Conservation (phyloP, 208 protist genomes). For the Acanthamoeba sp. region DNA sequence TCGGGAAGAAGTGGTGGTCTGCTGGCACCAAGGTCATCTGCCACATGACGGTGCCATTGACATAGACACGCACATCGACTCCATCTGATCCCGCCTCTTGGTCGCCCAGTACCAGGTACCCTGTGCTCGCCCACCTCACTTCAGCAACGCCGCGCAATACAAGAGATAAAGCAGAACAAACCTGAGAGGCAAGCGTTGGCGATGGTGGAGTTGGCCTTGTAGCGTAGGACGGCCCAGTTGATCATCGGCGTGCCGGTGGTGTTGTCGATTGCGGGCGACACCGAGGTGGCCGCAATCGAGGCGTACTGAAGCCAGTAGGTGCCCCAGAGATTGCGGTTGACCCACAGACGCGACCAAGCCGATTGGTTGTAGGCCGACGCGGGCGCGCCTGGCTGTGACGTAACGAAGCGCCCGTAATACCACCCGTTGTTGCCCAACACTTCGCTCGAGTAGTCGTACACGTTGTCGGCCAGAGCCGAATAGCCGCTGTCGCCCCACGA, state of each 20-base stretch:
- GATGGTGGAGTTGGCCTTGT: not conserved
- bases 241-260: not conserved
- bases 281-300: not conserved
- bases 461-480: not conserved
- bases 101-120: not conserved
- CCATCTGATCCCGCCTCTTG: not conserved
- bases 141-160: not conserved
- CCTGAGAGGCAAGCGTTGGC: not conserved
- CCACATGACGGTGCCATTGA: not conserved
- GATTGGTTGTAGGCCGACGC: not conserved
- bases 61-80: not conserved
- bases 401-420: not conserved
- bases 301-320: not conserved
- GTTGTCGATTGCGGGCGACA: not conserved
- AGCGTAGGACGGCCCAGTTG: not conserved
- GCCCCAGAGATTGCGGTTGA: not conserved
- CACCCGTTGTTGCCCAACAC: not conserved
- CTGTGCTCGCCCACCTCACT: not conserved
- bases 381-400: too few relatives aligned
- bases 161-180: not conserved
- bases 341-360: not conserved
- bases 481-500: not conserved
- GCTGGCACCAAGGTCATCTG: not conserved
- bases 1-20: not conserved
- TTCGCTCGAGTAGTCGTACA: not conserved